These are phyloP conservation scores for Nakazawaea siamensis DNA, from an alignment of 805 yeast species.

Conservation along the genomic window DNA sequence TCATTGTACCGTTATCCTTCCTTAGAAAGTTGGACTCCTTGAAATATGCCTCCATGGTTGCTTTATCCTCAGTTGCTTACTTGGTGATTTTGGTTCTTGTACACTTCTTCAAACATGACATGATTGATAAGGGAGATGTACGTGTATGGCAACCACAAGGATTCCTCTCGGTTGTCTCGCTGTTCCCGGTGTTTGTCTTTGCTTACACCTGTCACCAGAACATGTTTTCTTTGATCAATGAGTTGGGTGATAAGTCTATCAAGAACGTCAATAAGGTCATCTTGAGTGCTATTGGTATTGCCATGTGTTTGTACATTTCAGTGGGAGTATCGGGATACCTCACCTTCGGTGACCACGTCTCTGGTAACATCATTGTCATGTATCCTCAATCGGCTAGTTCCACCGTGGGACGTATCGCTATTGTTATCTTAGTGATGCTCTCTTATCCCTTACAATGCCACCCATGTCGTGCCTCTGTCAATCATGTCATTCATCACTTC, in stretches of 20 bases:
- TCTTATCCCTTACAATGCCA: conserved; percentile 90
- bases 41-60: conserved; percentile 78
- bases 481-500: conserved; percentile 57
- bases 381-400: conserved; percentile 61
- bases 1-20: conserved; percentile 59
- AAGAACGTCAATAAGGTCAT: conserved; percentile 38
- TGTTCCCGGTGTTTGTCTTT: conserved; percentile 88
- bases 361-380: conserved; percentile 73
- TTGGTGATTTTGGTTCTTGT: conserved; percentile 62
- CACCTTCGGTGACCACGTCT: conserved; percentile 75
- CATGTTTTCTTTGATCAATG: conserved; percentile 85
- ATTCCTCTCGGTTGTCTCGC: conserved; percentile 44
- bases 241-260: conserved; percentile 51
- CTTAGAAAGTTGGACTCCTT: conserved; percentile 72
- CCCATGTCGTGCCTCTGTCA: conserved; percentile 78
- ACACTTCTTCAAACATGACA: conserved; percentile 59
- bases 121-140: conserved; percentile 44
- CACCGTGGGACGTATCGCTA: conserved; percentile 72
- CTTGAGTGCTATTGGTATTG: conserved; percentile 44
- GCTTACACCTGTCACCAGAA: conserved; percentile 96
- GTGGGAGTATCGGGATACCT: conserved; percentile 82
- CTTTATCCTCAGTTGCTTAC: conserved; percentile 73
- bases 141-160: conserved; percentile 38
- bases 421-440: conserved; percentile 69
- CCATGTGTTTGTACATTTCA: conserved; percentile 52